Conservation (phyloP, 148 eudicot species). For the Nyssa sinensis region DNA sequence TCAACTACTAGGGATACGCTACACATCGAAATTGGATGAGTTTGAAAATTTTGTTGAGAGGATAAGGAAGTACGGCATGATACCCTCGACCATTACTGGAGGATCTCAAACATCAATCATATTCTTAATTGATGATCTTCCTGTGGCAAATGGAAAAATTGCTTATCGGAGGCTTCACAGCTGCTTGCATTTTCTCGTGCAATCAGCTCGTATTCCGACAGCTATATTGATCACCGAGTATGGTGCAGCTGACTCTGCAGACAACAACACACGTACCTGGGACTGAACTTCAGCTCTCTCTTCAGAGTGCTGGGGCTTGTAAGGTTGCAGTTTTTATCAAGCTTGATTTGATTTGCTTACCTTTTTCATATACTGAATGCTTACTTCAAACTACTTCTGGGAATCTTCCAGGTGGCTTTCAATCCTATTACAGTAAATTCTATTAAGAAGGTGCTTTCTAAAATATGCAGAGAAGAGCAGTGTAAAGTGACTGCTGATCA, state of each 20-base stretch:
- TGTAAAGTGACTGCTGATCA: conserved; percentile 50
- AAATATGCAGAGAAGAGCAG: conserved; percentile 67
- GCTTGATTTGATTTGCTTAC: not conserved
- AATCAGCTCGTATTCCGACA: conserved; percentile 76
- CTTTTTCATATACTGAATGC: not conserved
- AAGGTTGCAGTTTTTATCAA: conserved; percentile 62
- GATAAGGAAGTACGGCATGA: conserved; percentile 73
- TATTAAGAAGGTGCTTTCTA: conserved; percentile 70
- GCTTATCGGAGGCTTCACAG: conserved; percentile 60
- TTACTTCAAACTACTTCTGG: conserved; percentile 9
- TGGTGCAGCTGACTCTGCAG: conserved; percentile 59
- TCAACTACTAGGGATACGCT: conserved; percentile 49
- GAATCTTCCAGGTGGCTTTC: conserved; percentile 70
- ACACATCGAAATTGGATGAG: conserved; percentile 89
- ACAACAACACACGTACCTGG: conserved; percentile 45
- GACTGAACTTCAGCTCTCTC: conserved; percentile 73
- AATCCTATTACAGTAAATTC: conserved; percentile 87
- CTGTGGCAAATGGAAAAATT: conserved; percentile 68
- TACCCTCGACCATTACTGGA: conserved; percentile 37
- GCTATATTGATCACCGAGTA: conserved; percentile 72
- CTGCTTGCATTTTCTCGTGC: conserved; percentile 77
- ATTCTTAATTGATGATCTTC: conserved; percentile 90
- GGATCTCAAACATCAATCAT: conserved; percentile 40
- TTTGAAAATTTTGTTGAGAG: conserved; percentile 86
- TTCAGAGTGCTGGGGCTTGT: conserved; percentile 79